Base-by-base conservation (phyloP, 2,329 filamentous ascomycete genomes). In the Acrodontium crateriforme region DNA sequence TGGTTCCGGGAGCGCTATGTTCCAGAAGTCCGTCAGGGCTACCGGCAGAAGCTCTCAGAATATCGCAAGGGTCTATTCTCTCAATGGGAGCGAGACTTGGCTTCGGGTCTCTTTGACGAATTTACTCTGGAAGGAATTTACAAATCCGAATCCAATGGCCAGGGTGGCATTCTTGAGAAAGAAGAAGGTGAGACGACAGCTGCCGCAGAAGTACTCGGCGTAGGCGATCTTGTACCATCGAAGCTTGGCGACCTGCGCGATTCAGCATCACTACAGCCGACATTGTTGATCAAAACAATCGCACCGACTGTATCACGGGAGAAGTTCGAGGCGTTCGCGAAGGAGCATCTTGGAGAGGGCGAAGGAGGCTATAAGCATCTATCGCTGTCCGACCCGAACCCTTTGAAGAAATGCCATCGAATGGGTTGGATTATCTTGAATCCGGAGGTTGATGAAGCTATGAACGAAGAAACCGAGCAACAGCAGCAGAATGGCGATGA, bases 371-470 rank as follows among this genome's bases (percentile, higher is more conserved):
- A 89, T 61, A 91, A 87, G 50, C 95, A 87, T 75, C 65, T 98
- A 4, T 95, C 87, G 18, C 67, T 98, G 27, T 94, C 85, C 41
- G 89, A 98, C 46, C 89, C 89, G 0, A 98, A 98, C 49, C 89
- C 89, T 2, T 78, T 83, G 46, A 98, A 98, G 60, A 79, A 92
- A 38, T 98, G 85, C 48, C 89, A 98, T 51, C 78, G 89, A 13
- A 95, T 98, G 54, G 89, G 89, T 13, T 98, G 91, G 87, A 91
- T 98, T 35, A 89, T 95, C 69, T 67, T 98, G 7, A 79, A 95
- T 46, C 78, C 83, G 10, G 20, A 22, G 4, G 62, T 69, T 25
- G 91, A 42, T 68, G 76, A 36, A 67, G 69, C 36, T 66, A 70
- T n/a, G 79, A 89, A 32, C 7, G 34, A 42, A 29, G 34, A 35